These are phyloP conservation scores for Myxozyma geophila DNA, from an alignment of 805 yeast genomes.

Conservation along the genomic window DNA sequence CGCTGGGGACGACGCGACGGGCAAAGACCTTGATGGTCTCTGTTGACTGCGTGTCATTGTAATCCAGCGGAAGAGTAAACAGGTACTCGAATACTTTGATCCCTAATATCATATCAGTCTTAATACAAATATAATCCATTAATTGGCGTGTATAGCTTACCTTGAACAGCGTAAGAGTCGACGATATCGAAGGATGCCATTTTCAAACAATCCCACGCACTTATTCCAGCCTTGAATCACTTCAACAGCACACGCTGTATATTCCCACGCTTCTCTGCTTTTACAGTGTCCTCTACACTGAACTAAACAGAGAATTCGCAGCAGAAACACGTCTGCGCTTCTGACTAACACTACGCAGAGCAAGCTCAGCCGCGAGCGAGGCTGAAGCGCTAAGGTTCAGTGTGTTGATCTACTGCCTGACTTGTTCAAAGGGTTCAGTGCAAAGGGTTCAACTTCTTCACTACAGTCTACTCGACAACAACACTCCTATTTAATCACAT, in stretches of 20 bases:
- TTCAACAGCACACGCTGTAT: too few relatives aligned
- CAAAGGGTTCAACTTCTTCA: too few relatives aligned
- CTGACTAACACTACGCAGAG: too few relatives aligned
- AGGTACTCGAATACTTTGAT: conserved; percentile 28
- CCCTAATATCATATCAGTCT: conserved; percentile 10
- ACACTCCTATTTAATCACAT: background rate
- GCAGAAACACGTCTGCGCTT: too few relatives aligned
- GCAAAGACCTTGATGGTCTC: conserved; percentile 24
- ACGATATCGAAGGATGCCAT: conserved; percentile 17
- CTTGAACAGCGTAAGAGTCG: conserved; percentile 29
- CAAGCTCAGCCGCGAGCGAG: too few relatives aligned
- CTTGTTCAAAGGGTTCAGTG: too few relatives aligned
- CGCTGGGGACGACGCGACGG: conserved; percentile 31
- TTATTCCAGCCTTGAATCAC: background rate
- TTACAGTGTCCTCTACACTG: too few relatives aligned
- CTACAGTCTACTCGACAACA: background rate
- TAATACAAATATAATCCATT: background rate
- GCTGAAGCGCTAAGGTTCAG: too few relatives aligned
- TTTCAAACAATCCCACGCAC: background rate
- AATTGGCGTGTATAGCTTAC: conserved; percentile 6
- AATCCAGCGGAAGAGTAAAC: conserved; percentile 28
- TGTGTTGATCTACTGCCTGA: too few relatives aligned
- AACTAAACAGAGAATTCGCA: too few relatives aligned
- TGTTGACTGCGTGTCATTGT: conserved; percentile 4
- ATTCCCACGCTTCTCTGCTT: too few relatives aligned